Base-by-base conservation (phyloP, 2,329 filamentous ascomycete species). In the Coniochaeta hoffmannii region DNA sequence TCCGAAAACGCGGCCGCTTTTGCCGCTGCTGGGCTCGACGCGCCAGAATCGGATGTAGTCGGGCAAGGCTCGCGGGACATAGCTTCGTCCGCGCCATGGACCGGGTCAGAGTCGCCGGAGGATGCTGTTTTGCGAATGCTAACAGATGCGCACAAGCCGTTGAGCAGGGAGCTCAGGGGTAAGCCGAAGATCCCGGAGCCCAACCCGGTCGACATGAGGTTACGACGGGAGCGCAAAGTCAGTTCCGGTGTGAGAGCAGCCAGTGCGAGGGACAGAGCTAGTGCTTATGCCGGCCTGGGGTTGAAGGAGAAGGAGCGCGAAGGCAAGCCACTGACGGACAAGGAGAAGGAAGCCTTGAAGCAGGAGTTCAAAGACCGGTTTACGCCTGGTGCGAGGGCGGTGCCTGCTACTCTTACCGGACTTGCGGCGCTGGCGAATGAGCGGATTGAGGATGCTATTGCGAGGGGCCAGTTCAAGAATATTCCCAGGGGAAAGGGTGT, bases 401-500 rank as follows among this genome's bases (percentile, higher is more conserved):
- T 95, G 70, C 90, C 92, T 1, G 87, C 85, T 55, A 85, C 89
- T 0, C 73, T 97, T 1, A 81, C 87, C 32, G 94, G 92, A 0
- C 75, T 99, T 14, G 81, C 87, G 4, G 88, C 88, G 0, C 71
- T 97, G 53, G 94, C 94, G 1, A 97, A 97, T 67, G 87, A 97
- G 71, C 71, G 64, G 22, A 97, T 99, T 58, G 93, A 97, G 68
- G 87, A 97, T 66, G 94, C 94, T 6, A 97, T 97, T 64, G 88
- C 90, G 1, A 78, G 91, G 31, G 94, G 94, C 0, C 89, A 96
- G 67, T 97, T 99, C 73, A 78, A 79, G 58, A 59, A 95, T 62
- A 87, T 99, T 12, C 85, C 84, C 8, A 80, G 92, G 2, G 93
- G 93, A 0, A 87, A 87, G 62, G 86, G 84, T 6, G 78, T 93